These are phyloP conservation scores for Lasiosphaeria hispida DNA, from an alignment of 495 filamentous ascomycete genomes.

Conservation along the genomic window DNA sequence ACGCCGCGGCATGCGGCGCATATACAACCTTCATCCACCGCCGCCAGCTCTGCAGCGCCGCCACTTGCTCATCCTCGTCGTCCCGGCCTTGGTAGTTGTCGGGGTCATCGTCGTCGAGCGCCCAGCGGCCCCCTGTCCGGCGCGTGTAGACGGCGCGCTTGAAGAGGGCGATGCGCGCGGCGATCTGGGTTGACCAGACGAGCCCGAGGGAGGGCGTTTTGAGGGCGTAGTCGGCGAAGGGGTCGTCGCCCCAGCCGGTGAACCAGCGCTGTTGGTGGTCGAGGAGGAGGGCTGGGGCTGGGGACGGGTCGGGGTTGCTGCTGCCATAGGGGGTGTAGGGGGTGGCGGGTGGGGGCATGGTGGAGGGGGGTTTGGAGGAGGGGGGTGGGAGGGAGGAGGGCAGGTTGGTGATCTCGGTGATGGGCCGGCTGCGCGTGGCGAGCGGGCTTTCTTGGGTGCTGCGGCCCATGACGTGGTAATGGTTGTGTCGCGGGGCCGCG, in stretches of 20 bases:
- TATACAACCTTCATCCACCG: constrained; percentile 81
- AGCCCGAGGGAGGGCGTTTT: constrained; percentile 88
- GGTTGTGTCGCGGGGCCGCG: constrained; percentile 14
- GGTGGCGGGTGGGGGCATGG: constrained; percentile 9
- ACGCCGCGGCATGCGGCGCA: constrained; percentile 60
- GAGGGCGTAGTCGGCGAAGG: constrained; percentile 35
- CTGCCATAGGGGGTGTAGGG: not conserved
- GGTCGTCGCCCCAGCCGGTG: constrained; percentile 83
- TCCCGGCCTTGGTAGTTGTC: constrained; percentile 3
- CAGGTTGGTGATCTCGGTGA: too few species aligned
- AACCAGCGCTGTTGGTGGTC: constrained; percentile 92
- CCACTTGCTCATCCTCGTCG: constrained; percentile 11
- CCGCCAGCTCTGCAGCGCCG: constrained; percentile 44
- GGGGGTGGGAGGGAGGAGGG: constrained; percentile 1
- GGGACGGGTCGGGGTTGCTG: constrained; percentile 26
- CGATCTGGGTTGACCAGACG: constrained; percentile 86
- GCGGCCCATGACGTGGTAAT: not conserved
- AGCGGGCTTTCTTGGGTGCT: constrained; percentile 38
- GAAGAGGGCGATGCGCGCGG: constrained; percentile 74
- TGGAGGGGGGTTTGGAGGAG: constrained; percentile 9
- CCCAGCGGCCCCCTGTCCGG: not conserved
- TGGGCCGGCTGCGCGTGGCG: constrained; percentile 32
- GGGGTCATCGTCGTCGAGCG: constrained; percentile 23
- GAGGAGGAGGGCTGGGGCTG: constrained; percentile 59
- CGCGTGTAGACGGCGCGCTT: constrained; percentile 50